phyloP scores from a whole-genome alignment of 2,329 filamentous ascomycete genomes.

The Capronia americana region DNA sequence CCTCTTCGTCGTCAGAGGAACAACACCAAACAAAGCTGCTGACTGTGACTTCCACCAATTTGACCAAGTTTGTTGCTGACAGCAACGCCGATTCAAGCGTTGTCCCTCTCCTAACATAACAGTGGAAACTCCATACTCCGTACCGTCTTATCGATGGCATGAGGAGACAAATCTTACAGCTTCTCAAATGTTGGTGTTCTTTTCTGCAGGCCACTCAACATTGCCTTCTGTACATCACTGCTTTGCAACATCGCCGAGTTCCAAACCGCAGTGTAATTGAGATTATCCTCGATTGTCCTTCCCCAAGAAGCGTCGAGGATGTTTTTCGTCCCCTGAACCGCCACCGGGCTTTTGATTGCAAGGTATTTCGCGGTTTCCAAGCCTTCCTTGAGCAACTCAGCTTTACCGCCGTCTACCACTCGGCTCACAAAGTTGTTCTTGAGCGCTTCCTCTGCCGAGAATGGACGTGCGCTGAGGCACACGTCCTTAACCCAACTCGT shows the following conservation, averaged over 20 bases:
- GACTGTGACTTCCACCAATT: constrained; percentile 8
- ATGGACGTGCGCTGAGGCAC: constrained; percentile 51
- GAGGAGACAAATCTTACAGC: constrained; percentile 57
- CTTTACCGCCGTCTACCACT: constrained; percentile 58
- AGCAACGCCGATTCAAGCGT: background rate
- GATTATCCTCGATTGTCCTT: constrained; percentile 76
- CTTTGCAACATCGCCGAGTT: constrained; percentile 85
- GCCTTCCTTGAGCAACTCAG: constrained; percentile 66
- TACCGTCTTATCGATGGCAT: background rate
- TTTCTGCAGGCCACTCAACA: constrained; percentile 79
- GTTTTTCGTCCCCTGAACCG: constrained; percentile 86
- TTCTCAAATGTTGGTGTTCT: constrained; percentile 84
- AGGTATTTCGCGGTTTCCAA: constrained; percentile 69
- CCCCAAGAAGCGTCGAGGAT: constrained; percentile 82
- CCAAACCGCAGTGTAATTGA: constrained; percentile 87
- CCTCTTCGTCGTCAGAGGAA: constrained; percentile 18
- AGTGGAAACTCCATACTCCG: background rate
- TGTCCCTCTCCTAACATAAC: background rate
- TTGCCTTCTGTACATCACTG: constrained; percentile 73
- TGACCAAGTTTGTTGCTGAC: constrained; percentile 7
- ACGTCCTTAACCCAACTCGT: constrained; percentile 58
- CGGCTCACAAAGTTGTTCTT: constrained; percentile 53
- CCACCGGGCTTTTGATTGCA: constrained; percentile 83
- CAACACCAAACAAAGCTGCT: constrained; percentile 19
- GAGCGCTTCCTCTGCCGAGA: constrained; percentile 53